Conservation (phyloP, 768 basidiomycete genomes). For the Psilocybe cyanescens region DNA sequence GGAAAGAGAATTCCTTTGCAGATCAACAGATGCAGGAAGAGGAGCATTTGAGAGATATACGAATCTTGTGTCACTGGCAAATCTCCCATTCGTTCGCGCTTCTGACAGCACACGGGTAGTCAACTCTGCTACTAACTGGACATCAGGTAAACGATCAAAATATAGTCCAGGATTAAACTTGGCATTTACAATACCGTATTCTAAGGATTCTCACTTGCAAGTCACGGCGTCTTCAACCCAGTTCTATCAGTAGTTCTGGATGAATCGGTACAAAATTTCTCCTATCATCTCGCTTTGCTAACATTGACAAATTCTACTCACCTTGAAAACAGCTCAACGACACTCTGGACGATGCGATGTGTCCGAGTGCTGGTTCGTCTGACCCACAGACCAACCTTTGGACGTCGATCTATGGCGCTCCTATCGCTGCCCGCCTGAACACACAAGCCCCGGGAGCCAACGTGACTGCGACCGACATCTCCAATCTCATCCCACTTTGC, state of each 20-base stretch:
- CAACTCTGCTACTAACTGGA: conserved; percentile 73
- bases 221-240: conserved; percentile 46
- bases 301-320: background rate
- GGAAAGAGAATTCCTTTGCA: conserved; percentile 9
- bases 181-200: background rate
- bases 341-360: conserved; percentile 70
- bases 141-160: conserved; percentile 45
- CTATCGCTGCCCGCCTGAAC: conserved; percentile 65
- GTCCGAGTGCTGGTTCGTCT: conserved; percentile 55
- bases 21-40: conserved; percentile 50
- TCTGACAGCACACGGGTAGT: conserved; percentile 62
- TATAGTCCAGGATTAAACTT: background rate
- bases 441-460: conserved; percentile 62
- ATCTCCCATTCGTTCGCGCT: conserved; percentile 54
- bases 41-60: conserved; percentile 58
- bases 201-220: conserved; percentile 65
- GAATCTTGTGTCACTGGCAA: conserved; percentile 42
- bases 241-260: conserved; percentile 58
- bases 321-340: conserved; percentile 50
- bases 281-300: background rate
- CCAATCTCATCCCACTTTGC: conserved; percentile 72
- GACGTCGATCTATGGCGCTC: conserved; percentile 55
- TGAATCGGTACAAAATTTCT: conserved; percentile 46
- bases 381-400: conserved; percentile 52
- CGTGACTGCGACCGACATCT: conserved; percentile 56